phyloP scores from a whole-genome alignment of 208 protist genomes.

The Novymonas esmeraldas region DNA sequence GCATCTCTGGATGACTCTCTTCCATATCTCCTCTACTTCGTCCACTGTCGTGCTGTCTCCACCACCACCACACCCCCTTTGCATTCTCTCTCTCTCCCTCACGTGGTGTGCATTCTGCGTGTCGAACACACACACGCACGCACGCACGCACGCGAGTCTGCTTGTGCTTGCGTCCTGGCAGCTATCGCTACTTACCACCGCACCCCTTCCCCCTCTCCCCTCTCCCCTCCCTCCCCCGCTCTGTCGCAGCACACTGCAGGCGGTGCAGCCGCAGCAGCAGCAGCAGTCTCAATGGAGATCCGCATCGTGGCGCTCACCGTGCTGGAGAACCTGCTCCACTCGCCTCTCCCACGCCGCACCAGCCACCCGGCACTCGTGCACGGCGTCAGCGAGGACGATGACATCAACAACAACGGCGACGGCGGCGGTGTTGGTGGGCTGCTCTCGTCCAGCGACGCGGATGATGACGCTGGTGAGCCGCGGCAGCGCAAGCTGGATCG shows the following conservation, averaged over 20 bases:
- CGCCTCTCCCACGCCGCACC: conserved; percentile 51
- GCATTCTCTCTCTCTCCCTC: conserved; percentile 6
- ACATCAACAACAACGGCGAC: conserved; percentile 16
- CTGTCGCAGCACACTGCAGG: neutral
- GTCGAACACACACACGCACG: conserved; percentile 11
- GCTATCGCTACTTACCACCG: neutral
- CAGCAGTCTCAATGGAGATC: conserved; percentile 75
- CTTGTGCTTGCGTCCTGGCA: neutral
- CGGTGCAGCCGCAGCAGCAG: no score
- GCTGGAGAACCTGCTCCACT: conserved; percentile 79
- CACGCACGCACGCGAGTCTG: neutral
- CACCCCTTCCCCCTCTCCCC: no score
- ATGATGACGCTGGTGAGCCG: conserved; percentile 54
- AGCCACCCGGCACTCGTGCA: conserved; percentile 15
- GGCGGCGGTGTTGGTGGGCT: conserved; percentile 14
- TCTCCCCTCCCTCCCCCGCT: neutral
- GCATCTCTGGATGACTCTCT: no score
- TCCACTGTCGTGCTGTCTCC: no score
- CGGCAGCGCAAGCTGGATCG: conserved; percentile 47
- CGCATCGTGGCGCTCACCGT: conserved; percentile 65
- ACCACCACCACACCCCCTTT: neutral
- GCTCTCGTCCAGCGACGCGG: conserved; percentile 40
- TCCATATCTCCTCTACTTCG: no score
- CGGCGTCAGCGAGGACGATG: conserved; percentile 11
- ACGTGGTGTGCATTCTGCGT: no score